A percentile compares a stretch with the other conserved stretches of the same genome.
Evolutionary conservation across 305 asterid genomes (phyloP).

Genomic region (Fraxinus paxiana): DNA sequence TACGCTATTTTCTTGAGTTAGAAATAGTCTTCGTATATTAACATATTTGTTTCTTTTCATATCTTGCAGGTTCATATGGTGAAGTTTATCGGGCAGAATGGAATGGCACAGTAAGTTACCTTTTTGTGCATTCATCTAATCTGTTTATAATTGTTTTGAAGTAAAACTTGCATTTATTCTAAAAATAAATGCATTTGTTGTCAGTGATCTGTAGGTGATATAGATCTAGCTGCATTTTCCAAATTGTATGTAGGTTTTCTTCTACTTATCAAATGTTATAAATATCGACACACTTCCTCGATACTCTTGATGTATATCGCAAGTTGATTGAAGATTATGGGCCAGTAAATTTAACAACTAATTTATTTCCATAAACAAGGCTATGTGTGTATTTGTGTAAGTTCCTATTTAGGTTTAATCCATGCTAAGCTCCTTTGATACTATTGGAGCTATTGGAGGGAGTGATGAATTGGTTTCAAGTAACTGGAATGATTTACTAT

Average conservation of each 20-base stretch:
- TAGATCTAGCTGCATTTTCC: not conserved
- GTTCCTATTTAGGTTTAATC: constrained; percentile 1
- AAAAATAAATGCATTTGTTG: not conserved
- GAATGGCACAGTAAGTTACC: constrained; percentile 79
- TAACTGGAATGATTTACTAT: not conserved
- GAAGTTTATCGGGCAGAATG: constrained; percentile 96
- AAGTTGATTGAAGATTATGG: not conserved
- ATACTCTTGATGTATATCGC: not conserved
- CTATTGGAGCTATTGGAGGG: constrained; percentile 1
- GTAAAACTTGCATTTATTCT: not conserved
- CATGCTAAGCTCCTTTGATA: not conserved
- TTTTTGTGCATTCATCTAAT: constrained; percentile 22
- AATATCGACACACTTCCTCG: not conserved
- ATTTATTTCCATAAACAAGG: constrained; percentile 3
- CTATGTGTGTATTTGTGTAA: constrained; percentile 3
- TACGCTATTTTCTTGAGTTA: not conserved
- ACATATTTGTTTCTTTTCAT: constrained; percentile 18
- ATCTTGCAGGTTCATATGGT: constrained; percentile 83
- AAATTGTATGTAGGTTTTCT: not conserved
- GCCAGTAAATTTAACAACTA: not conserved
- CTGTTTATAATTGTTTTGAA: constrained; percentile 7
- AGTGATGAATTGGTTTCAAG: not conserved
- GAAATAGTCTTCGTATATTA: constrained; percentile 11
- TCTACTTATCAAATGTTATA: not conserved
- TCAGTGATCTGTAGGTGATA: not conserved